Evolutionary conservation across 495 filamentous ascomycete species (phyloP), one percentile per base, ranked within the genome.

Genomic region (Annulohypoxylon stygium): DNA sequence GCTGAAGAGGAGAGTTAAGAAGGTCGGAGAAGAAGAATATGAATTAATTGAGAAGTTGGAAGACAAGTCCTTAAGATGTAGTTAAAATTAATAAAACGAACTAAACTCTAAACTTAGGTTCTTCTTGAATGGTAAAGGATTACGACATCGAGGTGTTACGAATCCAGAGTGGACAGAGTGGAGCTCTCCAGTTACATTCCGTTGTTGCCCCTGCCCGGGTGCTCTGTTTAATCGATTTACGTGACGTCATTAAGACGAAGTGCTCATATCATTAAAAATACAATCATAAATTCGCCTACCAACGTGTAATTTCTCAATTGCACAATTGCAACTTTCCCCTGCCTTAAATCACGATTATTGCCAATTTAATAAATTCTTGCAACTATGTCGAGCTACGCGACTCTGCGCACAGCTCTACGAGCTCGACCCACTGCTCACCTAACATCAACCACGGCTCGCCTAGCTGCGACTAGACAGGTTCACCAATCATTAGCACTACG

Each of bases 181-280:
- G 60, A 65, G 51, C 54, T 39, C 39, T 11, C 39, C 10, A n/a
- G 39, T 14, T 58, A 10, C 12, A 53, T 30, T 41, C 26, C 18
- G 33, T 14, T n/a, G 12, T 43, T 43, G 12, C 47, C 45, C 61
- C 43, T 64, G 47, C 36, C 30, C 30, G 5, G 30, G 30, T 30
- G 30, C 30, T 30, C 5, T 12, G 30, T 16, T 12, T 7, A 47
- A 50, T 16, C 4, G 12, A 30, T 57, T 66, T 51, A 33, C n/a
- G 67, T 75, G 72, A 75, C 72, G 72, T 75, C 72, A 75, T 39
- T 62, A 67, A n/a, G 16, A 66, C 54, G 58, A 53, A 23, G 14
- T 70, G 53, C 26, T 43, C 41, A 11, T 45, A 26, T 67, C 59
- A 67, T 62, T 64, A n/a, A 25, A 30, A 50, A 54, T 23, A 45